phyloP scores from a whole-genome alignment of 331 rosid species.

The Saraca asoca region DNA sequence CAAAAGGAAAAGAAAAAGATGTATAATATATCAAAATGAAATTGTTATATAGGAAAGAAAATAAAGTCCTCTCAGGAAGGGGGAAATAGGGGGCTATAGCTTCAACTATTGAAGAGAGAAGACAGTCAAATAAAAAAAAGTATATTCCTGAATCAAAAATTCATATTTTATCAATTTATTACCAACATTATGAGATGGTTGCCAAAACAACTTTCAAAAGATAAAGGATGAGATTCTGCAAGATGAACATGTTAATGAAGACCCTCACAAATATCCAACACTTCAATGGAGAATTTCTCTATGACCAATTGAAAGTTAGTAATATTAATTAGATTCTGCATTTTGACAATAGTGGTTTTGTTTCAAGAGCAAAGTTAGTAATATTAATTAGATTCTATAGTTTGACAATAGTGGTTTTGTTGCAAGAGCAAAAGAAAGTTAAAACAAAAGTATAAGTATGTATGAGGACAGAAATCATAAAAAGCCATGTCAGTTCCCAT shows the following conservation, averaged over 20 bases:
- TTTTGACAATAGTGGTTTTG: too few species aligned
- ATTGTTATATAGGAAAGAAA: neutral
- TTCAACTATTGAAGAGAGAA: constrained; percentile 11
- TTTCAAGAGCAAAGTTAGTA: too few species aligned
- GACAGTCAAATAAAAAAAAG: constrained; percentile 51
- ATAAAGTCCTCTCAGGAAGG: neutral
- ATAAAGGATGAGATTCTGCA: constrained; percentile 7
- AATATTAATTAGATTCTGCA: too few species aligned
- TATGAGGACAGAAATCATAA: neutral
- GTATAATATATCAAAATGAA: neutral
- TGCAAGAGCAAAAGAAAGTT: neutral
- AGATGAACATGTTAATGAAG: neutral
- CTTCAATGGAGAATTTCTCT: constrained; percentile 9
- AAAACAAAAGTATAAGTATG: constrained; percentile 4
- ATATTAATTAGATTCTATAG: neutral
- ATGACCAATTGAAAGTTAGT: constrained; percentile 4
- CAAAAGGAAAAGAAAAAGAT: neutral
- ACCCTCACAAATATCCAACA: constrained; percentile 2
- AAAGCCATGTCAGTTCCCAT: neutral
- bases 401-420: neutral
- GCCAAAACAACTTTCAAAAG: neutral
- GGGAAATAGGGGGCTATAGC: constrained; percentile 7
- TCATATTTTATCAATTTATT: constrained; percentile 27
- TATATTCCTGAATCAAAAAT: constrained; percentile 49
- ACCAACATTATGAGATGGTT: neutral